A percentile compares a stretch with the other conserved stretches of the same genome.
These are phyloP conservation scores for Fomitiporia mediterranea DNA, from an alignment of 1,284 basidiomycete genomes.

Conservation along the genomic window DNA sequence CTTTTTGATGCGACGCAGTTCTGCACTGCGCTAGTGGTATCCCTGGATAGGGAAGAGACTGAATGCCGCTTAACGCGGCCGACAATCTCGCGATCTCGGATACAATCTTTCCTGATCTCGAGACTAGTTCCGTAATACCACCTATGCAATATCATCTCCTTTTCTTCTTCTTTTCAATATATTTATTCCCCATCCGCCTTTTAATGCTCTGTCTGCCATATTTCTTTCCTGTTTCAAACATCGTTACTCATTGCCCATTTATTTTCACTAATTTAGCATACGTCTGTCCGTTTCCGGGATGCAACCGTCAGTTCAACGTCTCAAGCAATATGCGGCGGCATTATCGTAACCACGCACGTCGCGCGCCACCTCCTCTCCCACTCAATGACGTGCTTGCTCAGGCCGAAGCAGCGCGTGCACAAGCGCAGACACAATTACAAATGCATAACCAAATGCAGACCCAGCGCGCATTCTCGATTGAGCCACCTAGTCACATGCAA, in stretches of 20 bases:
- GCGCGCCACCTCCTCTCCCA: neutral
- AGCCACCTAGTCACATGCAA: neutral
- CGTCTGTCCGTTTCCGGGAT: conserved; percentile 45
- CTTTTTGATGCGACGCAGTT: neutral
- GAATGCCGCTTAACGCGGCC: neutral
- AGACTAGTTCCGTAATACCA: neutral
- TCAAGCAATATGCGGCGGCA: conserved; percentile 44
- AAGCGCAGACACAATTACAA: neutral
- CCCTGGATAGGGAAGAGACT: neutral
- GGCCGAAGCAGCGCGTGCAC: neutral
- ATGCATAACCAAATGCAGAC: no score
- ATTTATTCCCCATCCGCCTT: neutral
- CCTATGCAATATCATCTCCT: neutral
- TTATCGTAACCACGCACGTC: conserved; percentile 32
- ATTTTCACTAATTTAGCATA: conserved; percentile 45
- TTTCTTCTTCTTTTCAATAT: neutral
- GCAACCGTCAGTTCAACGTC: conserved; percentile 38
- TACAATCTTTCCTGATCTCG: neutral
- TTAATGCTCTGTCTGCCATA: neutral
- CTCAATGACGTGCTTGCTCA: neutral
- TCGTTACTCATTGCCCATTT: conserved; percentile 1
- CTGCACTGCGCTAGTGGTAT: neutral
- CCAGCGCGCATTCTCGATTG: no score
- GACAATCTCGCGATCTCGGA: neutral
- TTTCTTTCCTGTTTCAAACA: neutral